Evolutionary conservation across 306 rosid genomes (phyloP), one percentile per base, ranked within the genome.

Genomic region (Carpinus viminea): DNA sequence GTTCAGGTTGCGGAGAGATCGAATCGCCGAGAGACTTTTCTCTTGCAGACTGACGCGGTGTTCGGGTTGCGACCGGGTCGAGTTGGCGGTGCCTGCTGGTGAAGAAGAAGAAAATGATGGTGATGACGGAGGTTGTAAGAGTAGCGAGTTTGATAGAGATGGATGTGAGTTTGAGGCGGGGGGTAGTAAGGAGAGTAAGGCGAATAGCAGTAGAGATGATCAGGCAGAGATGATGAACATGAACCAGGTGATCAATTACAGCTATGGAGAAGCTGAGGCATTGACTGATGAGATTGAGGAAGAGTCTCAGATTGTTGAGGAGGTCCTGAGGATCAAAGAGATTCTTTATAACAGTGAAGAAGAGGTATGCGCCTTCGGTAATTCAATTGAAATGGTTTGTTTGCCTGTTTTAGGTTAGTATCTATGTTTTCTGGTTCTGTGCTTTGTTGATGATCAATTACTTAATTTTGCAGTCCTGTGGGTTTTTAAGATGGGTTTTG

Each of bases 171-270:
- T 86, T n/a, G 92, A 83, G 68, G 87, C 81, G 0, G 95, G 95
- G 4, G 97, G 86, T 5, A 95, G 99, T 73, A 95, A 95, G 70
- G 98, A 95, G 80, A 95, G 98, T 82, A 90, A 95, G 85, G 93
- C 81, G 7, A 83, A 87, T 81, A 78, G 86, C 50, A 59, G 79
- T 52, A 79, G 91, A 66, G 87, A 84, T 62, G 91, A 89, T 76
- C 83, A 54, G 65, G 86, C 72, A 17, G 94, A 85, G 64, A 85
- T 80, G 85, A 85, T 80, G 84, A 69, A 80, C 77, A 75, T 38
- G 34, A 90, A 89, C 24, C 85, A 54, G 54, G 83, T 81, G 41
- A 87, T 88, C 82, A 94, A 86, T 80, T 88, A 76, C 61, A 88
- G 91, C 87, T 90, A 76, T 80, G 94, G 86, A 9, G 97, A 91